Conservation (phyloP, 371 early-diverging fungal species). For the Umbelopsis sp. region DNA sequence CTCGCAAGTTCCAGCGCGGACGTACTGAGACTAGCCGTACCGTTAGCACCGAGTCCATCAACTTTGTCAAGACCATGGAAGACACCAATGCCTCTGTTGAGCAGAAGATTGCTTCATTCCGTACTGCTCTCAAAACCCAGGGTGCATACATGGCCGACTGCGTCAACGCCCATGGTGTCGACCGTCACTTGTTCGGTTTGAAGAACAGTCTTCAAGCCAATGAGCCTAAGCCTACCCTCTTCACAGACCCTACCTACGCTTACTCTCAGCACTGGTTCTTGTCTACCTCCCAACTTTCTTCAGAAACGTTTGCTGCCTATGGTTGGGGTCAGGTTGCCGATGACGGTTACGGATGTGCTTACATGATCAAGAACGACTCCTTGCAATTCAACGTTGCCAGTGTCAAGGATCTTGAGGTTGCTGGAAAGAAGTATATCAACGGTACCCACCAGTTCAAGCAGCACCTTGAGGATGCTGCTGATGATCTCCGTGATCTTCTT, state of each 20-base stretch:
- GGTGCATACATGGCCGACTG: constrained; percentile 80
- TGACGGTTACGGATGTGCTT: constrained; percentile 90
- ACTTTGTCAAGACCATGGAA: constrained; percentile 89
- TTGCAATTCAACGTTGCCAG: constrained; percentile 88
- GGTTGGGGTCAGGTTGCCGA: background rate
- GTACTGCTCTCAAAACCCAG: constrained; percentile 78
- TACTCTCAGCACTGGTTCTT: constrained; percentile 91
- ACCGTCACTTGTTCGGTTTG: constrained; percentile 87
- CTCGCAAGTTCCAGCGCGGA: constrained; percentile 88
- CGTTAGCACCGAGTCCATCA: constrained; percentile 78
- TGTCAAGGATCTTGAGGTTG: constrained; percentile 53
- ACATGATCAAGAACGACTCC: constrained; percentile 87
- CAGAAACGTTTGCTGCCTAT: constrained; percentile 26
- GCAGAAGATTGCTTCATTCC: constrained; percentile 70
- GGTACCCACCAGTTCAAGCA: constrained; percentile 61
- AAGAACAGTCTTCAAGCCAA: constrained; percentile 58
- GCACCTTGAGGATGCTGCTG: constrained; percentile 60
- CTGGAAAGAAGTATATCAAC: constrained; percentile 41
- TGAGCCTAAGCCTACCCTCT: constrained; percentile 83
- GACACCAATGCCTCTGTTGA: constrained; percentile 54
- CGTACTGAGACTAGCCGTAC: constrained; percentile 96
- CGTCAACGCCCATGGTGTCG: constrained; percentile 86
- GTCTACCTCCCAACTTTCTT: constrained; percentile 90
- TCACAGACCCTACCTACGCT: constrained; percentile 81
- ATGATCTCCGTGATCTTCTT: constrained; percentile 78